These are phyloP conservation scores for Neonectria neomacrospora DNA, from an alignment of 2,329 filamentous ascomycete species.

Conservation along the genomic window DNA sequence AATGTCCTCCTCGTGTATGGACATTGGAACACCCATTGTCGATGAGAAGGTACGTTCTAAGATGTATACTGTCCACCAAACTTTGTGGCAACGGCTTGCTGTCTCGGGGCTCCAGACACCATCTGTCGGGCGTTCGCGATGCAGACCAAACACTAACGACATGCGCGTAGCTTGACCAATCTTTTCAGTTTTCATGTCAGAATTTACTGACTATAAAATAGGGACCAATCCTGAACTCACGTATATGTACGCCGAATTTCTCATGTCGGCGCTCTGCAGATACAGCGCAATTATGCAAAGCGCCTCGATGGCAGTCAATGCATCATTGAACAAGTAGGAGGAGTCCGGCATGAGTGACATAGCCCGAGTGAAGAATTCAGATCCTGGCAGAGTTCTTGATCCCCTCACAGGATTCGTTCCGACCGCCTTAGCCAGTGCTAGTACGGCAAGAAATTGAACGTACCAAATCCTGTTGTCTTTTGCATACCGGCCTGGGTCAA, in stretches of 20 bases:
- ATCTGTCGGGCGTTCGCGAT: slow-evolving; percentile 22
- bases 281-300: slow-evolving; percentile 21
- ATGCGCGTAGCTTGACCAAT: slow-evolving; percentile 23
- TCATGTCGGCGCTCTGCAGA: slow-evolving; percentile 25
- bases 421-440: slow-evolving; percentile 20
- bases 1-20: slow-evolving; percentile 22
- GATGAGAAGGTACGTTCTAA: slow-evolving; percentile 19
- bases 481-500: slow-evolving; percentile 9
- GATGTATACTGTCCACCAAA: slow-evolving; percentile 26
- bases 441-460: slow-evolving; percentile 16
- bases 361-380: slow-evolving; percentile 15
- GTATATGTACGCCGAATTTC: slow-evolving; percentile 23
- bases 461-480: slow-evolving; percentile 17
- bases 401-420: slow-evolving; percentile 15
- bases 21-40: slow-evolving; percentile 23
- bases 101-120: slow-evolving; percentile 17
- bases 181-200: neutral
- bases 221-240: neutral
- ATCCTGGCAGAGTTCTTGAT: slow-evolving; percentile 15
- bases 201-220: too few species aligned
- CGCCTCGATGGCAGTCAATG: slow-evolving; percentile 22
- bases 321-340: slow-evolving; percentile 23
- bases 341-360: slow-evolving; percentile 27
- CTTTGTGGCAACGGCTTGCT: slow-evolving; percentile 18
- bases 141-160: slow-evolving; percentile 21